Evolutionary conservation across 2,329 filamentous ascomycete species (phyloP), one percentile per base, ranked within the genome.

Genomic region (Diaporthe caulivora): DNA sequence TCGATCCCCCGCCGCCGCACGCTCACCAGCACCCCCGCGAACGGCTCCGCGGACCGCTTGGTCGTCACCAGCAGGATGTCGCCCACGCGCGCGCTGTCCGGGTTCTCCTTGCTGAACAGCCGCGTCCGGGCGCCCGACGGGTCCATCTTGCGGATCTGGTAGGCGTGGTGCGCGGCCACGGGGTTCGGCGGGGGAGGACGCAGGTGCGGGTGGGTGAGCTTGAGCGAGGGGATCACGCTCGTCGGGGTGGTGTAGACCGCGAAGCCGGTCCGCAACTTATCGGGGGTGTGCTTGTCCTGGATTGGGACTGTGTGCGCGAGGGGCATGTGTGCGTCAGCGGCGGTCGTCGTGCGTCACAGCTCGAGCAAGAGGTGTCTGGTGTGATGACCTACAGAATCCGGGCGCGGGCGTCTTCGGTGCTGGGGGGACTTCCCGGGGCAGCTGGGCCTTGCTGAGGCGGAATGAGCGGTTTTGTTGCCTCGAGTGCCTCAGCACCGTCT

Each of bases 41-140:
- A 98, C 9, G 96, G 94, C 82, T 98, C 96, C 75, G 92, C 93
- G 76, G 91, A 94, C 21, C 85, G 82, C 82, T 92, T 93, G 80
- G 94, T 93, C 54, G 94, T 94, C 62, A 98, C 94, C 79, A 97
- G 94, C 47, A 99, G 88, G 76, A 99, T 94, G 83, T 99, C 97
- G 79, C 97, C 97, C 1, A 93, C 90, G 79, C 93, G 92, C 71
- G 93, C 95, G 79, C 92, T 90, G 82, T 98, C 95, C 42, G 90
- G 89, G 84, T 96, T 97, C 70, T 88, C 84, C 78, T 90, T 90
- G 77, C 92, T 90, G 86, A 99, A 98, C 72, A 99, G 91, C 42
- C 91, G 90, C 55, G 92, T 93, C 75, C 96, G 93, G 69, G 93
- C 92, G 65, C 95, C 95, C 1, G 92, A 95, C 6, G 95, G 95